Evolutionary conservation across 2,329 filamentous ascomycete species (phyloP).

Genomic region (Neopestalotiopsis sp.): DNA sequence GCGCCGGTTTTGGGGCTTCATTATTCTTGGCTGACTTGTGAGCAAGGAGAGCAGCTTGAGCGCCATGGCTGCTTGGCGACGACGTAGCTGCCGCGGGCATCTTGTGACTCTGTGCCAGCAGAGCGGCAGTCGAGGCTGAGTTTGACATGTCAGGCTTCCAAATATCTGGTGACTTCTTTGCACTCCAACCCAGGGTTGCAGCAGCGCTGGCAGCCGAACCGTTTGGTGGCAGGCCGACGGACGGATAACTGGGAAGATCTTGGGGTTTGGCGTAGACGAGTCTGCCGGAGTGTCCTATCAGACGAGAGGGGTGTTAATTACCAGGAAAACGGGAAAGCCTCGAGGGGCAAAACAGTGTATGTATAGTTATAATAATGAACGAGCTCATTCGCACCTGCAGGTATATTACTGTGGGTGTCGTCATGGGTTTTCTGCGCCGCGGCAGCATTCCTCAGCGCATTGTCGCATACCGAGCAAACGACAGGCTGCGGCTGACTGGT

Average conservation of each 20-base stretch:
- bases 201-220: constrained; percentile 74
- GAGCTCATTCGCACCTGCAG: constrained; percentile 14
- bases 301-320: neutral
- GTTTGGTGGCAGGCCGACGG: constrained; percentile 61
- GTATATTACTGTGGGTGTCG: neutral
- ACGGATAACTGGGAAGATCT: constrained; percentile 77
- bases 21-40: constrained; percentile 55
- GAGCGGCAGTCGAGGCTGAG: constrained; percentile 49
- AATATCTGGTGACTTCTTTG: constrained; percentile 66
- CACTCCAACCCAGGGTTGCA: constrained; percentile 75
- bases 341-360: neutral
- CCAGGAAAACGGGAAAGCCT: neutral
- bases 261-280: constrained; percentile 75
- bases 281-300: constrained; percentile 40
- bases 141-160: constrained; percentile 70
- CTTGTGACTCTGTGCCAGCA: constrained; percentile 37
- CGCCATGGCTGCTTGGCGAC: constrained; percentile 67
- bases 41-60: constrained; percentile 77
- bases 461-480: constrained; percentile 7
- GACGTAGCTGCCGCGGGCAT: constrained; percentile 62
- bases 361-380: neutral
- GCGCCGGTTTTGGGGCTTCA: constrained; percentile 55
- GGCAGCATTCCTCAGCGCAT: neutral
- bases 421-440: constrained; percentile 9
- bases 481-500: neutral